Evolutionary conservation across 2,329 filamentous ascomycete species (phyloP), one percentile per base, ranked within the genome.

Genomic region (Dothideomycetes sp.): DNA sequence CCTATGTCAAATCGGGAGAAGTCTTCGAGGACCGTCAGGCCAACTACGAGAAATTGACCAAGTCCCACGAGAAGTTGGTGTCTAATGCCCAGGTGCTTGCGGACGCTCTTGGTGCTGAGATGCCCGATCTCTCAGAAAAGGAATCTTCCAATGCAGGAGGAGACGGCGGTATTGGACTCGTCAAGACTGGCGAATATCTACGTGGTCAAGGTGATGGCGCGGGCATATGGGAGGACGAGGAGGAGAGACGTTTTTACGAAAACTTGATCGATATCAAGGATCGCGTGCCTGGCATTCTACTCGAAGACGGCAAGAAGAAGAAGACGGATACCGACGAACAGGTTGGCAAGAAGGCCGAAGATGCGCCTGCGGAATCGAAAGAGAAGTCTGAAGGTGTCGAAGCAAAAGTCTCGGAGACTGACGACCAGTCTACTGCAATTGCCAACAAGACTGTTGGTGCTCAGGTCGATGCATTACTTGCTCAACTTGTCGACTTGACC

Each of bases 181-280:
- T 96, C 51, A 96, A 95, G 64, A 83, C 88, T 9, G 85, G 86
- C 1, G 89, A 96, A 52, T 96, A 95, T 55, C 70, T 96, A 27
- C 82, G 86, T 25, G 88, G 87, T 10, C 84, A 93, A 58, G 82
- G 81, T 16, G 89, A 96, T 45, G 88, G 87, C 15, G 76, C 88
- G 17, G 91, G 91, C 0, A 96, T 98, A 47, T 98, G 91, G 91
- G 88, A 95, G 64, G 91, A 98, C 53, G 91, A 98, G 56, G 91
- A 98, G 41, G 89, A 98, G 63, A 80, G 91, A 45, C 84, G 91
- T 46, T 98, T 98, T 60, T 98, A 98, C 64, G 91, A 98, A 67
- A 96, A 95, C 49, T 64, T 98, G 9, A 83, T 94, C 10, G 91
- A 98, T 57, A 68, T 98, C 12, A 94, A 93, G 57, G 91, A 93